phyloP scores from a whole-genome alignment of 306 rosid genomes.

The Cucumis hystrix region DNA sequence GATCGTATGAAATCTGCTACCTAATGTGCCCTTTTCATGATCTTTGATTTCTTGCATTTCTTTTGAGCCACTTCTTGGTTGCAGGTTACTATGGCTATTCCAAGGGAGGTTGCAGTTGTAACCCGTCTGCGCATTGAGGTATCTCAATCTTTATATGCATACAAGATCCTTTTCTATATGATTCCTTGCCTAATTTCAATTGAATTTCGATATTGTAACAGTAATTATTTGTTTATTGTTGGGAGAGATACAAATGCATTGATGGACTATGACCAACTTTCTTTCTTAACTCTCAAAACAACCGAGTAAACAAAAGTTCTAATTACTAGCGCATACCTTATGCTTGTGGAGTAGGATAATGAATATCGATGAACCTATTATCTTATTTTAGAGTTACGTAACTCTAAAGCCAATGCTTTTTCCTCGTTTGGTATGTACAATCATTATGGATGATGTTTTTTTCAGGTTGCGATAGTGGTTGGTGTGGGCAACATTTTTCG shows the following conservation, averaged over 20 bases:
- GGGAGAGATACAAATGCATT: not conserved
- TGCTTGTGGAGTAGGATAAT: not conserved
- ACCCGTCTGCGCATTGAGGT: slow-evolving; percentile 98
- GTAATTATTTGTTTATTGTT: not conserved
- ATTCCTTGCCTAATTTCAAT: not conserved
- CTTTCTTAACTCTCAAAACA: not conserved
- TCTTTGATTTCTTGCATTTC: not conserved
- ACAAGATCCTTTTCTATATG: not conserved
- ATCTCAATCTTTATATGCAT: not conserved
- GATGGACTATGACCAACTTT: not conserved
- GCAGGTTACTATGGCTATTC: slow-evolving; percentile 84
- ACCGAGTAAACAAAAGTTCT: not conserved
- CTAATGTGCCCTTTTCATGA: not conserved
- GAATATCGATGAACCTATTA: not conserved
- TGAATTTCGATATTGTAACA: not conserved
- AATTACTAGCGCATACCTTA: not conserved
- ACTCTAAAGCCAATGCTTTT: not conserved
- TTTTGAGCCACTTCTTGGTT: not conserved
- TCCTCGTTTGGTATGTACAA: not conserved
- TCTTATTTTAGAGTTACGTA: not conserved
- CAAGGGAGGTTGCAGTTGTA: slow-evolving; percentile 90
- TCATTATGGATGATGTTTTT: slow-evolving; percentile 11
- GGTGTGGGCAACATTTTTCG: slow-evolving; percentile 98
- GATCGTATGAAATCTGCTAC: too few relatives aligned
- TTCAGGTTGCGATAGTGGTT: slow-evolving; percentile 93